A percentile compares a stretch with the other conserved stretches of the same genome.
These are phyloP conservation scores for Leptographium wingfieldii DNA, from an alignment of 2,329 filamentous ascomycete species.

Conservation along the genomic window DNA sequence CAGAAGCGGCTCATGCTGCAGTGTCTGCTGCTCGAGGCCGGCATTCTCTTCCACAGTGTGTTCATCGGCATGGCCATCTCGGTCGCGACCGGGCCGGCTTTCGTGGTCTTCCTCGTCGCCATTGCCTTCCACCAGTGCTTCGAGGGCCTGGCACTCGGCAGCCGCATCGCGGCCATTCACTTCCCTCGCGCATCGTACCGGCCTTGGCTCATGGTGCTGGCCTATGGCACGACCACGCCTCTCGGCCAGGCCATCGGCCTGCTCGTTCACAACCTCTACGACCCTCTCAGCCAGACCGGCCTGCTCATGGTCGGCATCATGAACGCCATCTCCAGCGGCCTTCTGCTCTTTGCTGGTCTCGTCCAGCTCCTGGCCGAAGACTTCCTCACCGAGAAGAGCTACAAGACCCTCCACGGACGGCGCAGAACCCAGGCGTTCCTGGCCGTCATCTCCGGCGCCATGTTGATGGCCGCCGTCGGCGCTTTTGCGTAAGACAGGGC, in stretches of 20 bases:
- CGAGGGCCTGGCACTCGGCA: constrained; percentile 74
- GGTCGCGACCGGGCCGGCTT: constrained; percentile 66
- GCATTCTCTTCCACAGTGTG: constrained; percentile 73
- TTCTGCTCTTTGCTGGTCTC: constrained; percentile 69
- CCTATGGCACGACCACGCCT: constrained; percentile 66
- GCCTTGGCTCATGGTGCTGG: constrained; percentile 73
- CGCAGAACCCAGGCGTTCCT: constrained; percentile 50
- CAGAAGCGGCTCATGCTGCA: constrained; percentile 59
- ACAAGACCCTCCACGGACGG: constrained; percentile 49
- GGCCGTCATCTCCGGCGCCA: constrained; percentile 50
- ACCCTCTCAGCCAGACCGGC: constrained; percentile 62
- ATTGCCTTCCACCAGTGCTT: constrained; percentile 83
- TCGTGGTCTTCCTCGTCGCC: constrained; percentile 66
- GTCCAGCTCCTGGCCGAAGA: constrained; percentile 80
- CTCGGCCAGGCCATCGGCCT: constrained; percentile 75
- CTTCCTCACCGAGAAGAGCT: constrained; percentile 66
- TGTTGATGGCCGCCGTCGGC: constrained; percentile 59
- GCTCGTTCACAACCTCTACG: constrained; percentile 65
- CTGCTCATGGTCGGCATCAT: constrained; percentile 75
- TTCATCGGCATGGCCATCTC: constrained; percentile 83
- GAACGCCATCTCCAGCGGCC: constrained; percentile 71
- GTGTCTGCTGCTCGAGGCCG: constrained; percentile 67
- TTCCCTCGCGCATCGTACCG: constrained; percentile 62
- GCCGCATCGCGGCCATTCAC: constrained; percentile 70
- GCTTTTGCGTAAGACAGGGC: constrained; percentile 47